Conservation (phyloP, 306 rosid species). For the Inga oerstediana region DNA sequence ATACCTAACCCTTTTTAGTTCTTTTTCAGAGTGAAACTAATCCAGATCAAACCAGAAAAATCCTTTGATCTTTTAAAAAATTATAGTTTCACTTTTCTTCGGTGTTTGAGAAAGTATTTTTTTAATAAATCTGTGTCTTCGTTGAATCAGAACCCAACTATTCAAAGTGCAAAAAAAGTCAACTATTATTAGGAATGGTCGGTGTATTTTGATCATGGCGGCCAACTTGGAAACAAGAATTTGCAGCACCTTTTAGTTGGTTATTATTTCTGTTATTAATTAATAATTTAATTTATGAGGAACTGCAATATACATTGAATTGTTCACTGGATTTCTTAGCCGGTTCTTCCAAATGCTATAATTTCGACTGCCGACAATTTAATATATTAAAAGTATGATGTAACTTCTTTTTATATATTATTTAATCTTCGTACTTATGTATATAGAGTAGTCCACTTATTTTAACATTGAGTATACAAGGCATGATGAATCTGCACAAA, state of each 20-base stretch:
- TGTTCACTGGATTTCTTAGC: conserved; percentile 33
- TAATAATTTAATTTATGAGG: conserved; percentile 1
- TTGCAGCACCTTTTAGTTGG: conserved; percentile 18
- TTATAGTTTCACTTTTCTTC: background rate
- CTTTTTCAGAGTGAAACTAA: too few species aligned
- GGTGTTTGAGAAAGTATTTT: background rate
- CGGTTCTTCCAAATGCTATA: conserved; percentile 2
- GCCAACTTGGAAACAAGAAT: conserved; percentile 22
- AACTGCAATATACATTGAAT: conserved; percentile 33
- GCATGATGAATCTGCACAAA: background rate
- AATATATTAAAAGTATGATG: background rate
- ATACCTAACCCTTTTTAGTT: too few species aligned
- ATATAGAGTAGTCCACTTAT: background rate
- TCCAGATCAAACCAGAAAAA: too few species aligned
- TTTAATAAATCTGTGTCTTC: too few species aligned
- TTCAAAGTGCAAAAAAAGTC: conserved; percentile 14
- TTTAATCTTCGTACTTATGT: background rate
- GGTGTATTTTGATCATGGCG: conserved; percentile 9
- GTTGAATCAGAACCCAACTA: background rate
- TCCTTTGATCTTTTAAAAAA: too few species aligned
- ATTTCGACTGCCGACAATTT: background rate
- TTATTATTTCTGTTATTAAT: background rate
- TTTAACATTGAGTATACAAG: background rate
- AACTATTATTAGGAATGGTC: conserved; percentile 26
- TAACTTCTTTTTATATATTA: background rate